Conservation (phyloP, 2,329 filamentous ascomycete genomes). For the Juglanconis oblonga region DNA sequence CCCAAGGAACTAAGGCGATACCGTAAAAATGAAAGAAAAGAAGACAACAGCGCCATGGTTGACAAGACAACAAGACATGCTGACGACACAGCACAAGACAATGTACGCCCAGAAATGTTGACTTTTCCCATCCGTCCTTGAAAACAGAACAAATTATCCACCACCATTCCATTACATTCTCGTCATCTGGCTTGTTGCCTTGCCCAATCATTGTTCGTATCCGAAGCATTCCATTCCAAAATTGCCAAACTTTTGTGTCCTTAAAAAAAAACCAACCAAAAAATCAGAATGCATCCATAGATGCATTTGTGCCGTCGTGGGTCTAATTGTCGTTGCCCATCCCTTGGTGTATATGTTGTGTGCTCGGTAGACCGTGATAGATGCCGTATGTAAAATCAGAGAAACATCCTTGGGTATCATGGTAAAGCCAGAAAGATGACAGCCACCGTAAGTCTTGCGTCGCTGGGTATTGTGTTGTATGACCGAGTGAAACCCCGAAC, state of each 20-base stretch:
- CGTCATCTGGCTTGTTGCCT: neutral
- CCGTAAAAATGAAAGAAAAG: neutral
- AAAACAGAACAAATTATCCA: slow-evolving; percentile 1
- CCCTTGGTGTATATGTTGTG: neutral
- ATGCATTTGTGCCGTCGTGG: neutral
- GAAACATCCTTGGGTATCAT: slow-evolving; percentile 19
- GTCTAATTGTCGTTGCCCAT: neutral
- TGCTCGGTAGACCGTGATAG: neutral
- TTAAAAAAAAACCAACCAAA: neutral
- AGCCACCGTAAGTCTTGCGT: slow-evolving; percentile 16
- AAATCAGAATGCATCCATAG: neutral
- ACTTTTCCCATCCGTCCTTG: neutral
- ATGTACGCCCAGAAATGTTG: slow-evolving; percentile 10
- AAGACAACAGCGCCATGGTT: neutral
- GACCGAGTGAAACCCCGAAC: slow-evolving; percentile 8
- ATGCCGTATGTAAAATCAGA: neutral
- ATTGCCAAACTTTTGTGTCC: neutral
- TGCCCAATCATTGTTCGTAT: neutral
- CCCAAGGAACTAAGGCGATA: neutral
- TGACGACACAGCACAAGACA: slow-evolving; percentile 3
- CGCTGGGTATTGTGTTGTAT: slow-evolving; percentile 14
- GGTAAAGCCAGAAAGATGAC: slow-evolving; percentile 19
- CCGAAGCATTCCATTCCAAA: slow-evolving; percentile 2
- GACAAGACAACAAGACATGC: neutral
- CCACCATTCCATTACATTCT: slow-evolving; percentile 14